A percentile compares a stretch with the other conserved stretches of the same genome.
phyloP scores from a whole-genome alignment of 2,329 filamentous ascomycete genomes.

The Cladobotryum mycophilum region DNA sequence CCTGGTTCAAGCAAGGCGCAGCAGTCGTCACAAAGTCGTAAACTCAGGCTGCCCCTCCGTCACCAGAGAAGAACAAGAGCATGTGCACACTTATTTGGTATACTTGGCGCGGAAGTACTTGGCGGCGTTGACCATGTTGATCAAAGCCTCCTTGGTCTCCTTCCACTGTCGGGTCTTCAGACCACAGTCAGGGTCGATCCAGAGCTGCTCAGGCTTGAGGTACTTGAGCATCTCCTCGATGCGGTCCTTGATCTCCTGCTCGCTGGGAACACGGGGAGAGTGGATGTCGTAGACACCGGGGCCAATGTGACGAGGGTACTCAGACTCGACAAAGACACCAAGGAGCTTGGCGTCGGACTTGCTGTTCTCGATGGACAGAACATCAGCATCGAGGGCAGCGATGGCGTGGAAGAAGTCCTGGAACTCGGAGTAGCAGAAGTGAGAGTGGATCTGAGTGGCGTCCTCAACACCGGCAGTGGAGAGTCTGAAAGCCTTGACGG shows the following conservation, averaged over 20 bases:
- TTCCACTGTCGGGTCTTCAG: constrained; percentile 98
- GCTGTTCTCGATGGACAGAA: constrained; percentile 99
- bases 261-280: constrained; percentile 91
- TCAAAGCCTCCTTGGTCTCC: constrained; percentile 93
- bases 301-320: constrained; percentile 96
- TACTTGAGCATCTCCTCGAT: constrained; percentile 97
- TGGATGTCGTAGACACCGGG: constrained; percentile 99
- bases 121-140: constrained; percentile 97
- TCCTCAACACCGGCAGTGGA: constrained; percentile 89
- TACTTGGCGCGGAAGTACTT: constrained; percentile 94
- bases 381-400: constrained; percentile 93
- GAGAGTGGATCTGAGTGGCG: constrained; percentile 98
- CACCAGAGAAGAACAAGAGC: constrained; percentile 13
- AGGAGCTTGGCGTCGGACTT: constrained; percentile 99
- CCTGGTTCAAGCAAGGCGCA: constrained; percentile 33
- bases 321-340: constrained; percentile 95
- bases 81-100: constrained; percentile 47
- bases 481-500: constrained; percentile 96
- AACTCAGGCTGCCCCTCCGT: constrained; percentile 16
- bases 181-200: constrained; percentile 99
- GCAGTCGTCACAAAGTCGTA: constrained; percentile 25
- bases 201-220: constrained; percentile 97
- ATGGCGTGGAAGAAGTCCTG: constrained; percentile 99
- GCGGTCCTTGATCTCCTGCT: constrained; percentile 97
- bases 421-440: constrained; percentile 99